phyloP scores from a whole-genome alignment of 441 rosid species.

The Bruguiera hainesii region DNA sequence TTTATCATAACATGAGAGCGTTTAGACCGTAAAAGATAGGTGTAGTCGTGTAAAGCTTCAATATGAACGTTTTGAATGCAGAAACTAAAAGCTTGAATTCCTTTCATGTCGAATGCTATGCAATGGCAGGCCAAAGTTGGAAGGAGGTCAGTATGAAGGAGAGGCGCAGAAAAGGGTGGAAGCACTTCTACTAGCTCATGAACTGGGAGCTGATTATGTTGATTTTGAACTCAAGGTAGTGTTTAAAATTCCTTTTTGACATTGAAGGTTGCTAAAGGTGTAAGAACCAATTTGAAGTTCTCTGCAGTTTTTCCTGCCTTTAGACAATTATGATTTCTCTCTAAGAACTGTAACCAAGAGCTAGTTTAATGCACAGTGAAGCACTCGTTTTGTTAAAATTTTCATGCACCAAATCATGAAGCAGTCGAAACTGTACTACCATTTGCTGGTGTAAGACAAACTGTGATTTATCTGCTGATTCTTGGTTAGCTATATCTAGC shows the following conservation, averaged over 20 bases:
- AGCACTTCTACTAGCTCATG: constrained; percentile 71
- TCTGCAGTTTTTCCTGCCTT: neutral
- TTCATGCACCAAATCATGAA: neutral
- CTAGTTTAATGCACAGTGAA: neutral
- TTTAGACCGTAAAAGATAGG: too few relatives aligned
- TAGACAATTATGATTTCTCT: neutral
- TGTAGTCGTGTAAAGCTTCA: neutral
- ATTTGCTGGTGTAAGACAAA: too few relatives aligned
- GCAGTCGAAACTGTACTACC: too few relatives aligned
- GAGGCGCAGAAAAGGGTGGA: constrained; percentile 57
- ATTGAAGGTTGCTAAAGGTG: neutral
- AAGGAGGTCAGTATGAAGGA: constrained; percentile 88
- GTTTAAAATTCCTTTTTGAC: neutral
- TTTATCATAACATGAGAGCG: too few relatives aligned
- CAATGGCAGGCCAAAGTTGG: constrained; percentile 67
- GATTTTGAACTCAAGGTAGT: constrained; percentile 93
- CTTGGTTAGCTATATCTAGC: too few relatives aligned
- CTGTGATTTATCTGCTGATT: too few relatives aligned
- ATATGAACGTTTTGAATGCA: neutral
- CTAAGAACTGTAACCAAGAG: neutral
- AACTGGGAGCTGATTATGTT: constrained; percentile 85
- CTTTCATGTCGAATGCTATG: constrained; percentile 17
- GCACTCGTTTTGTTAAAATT: neutral
- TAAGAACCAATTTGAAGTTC: neutral
- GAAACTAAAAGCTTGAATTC: neutral